Conservation (phyloP, 768 basidiomycete species). For the Termitomyces titanicus region DNA sequence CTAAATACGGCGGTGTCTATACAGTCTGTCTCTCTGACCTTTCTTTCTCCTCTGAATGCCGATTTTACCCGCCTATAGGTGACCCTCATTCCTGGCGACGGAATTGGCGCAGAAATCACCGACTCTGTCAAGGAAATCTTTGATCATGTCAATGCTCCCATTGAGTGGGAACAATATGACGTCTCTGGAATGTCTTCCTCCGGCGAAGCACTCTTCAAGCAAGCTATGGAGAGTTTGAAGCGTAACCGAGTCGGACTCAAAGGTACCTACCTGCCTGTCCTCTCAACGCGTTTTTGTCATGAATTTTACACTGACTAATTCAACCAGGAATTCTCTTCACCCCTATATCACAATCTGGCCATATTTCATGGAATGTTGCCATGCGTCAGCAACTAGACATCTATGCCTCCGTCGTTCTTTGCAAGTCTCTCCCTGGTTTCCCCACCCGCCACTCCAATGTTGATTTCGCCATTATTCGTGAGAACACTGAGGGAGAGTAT, state of each 20-base stretch:
- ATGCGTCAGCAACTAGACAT: constrained; percentile 99
- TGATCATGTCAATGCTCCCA: constrained; percentile 94
- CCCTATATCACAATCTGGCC: constrained; percentile 91
- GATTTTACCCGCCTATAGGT: constrained; percentile 50
- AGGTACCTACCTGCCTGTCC: constrained; percentile 57
- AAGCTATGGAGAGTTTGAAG: constrained; percentile 97
- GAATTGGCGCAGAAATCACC: constrained; percentile 95
- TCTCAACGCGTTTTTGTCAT: background rate
- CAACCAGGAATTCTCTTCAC: constrained; percentile 93
- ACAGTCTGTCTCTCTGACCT: constrained; percentile 51
- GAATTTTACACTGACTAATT: background rate
- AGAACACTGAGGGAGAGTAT: constrained; percentile 99
- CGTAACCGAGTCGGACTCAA: constrained; percentile 98
- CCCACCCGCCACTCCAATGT: constrained; percentile 95
- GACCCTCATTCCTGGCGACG: constrained; percentile 97
- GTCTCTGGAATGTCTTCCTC: constrained; percentile 94
- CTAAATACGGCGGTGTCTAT: constrained; percentile 92
- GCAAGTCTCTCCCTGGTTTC: constrained; percentile 96
- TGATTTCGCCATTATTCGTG: constrained; percentile 98
- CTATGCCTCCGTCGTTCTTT: constrained; percentile 96
- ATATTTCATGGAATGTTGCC: constrained; percentile 99
- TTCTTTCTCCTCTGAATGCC: constrained; percentile 14
- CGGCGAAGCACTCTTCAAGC: constrained; percentile 93
- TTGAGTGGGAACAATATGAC: constrained; percentile 98
- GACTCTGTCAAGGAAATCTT: constrained; percentile 99